Conservation (phyloP, 2,329 filamentous ascomycete species). For the Penicillium sclerotiorum region DNA sequence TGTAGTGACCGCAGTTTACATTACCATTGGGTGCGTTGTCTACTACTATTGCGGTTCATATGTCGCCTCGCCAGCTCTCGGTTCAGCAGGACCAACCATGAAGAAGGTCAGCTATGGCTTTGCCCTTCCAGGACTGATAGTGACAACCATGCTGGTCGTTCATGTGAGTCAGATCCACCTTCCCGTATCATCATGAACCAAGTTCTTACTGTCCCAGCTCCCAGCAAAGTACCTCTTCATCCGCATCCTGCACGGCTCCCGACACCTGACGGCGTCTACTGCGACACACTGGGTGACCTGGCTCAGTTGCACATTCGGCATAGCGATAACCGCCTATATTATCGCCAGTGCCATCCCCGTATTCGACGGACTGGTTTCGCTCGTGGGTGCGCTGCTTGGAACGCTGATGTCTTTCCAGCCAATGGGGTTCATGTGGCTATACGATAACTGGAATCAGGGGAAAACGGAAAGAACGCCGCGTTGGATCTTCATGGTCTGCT, state of each 20-base stretch:
- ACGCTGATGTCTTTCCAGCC: slow-evolving; percentile 25
- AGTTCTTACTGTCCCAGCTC: slow-evolving; percentile 10
- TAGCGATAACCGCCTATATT: slow-evolving; percentile 25
- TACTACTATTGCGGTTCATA: slow-evolving; percentile 52
- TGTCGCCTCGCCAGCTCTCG: slow-evolving; percentile 52
- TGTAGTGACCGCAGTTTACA: slow-evolving; percentile 36
- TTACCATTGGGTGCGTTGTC: slow-evolving; percentile 43
- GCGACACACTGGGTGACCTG: slow-evolving; percentile 25
- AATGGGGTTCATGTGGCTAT: slow-evolving; percentile 49
- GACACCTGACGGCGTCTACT: slow-evolving; percentile 22
- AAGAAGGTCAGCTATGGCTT: slow-evolving; percentile 52
- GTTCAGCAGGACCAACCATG: slow-evolving; percentile 43
- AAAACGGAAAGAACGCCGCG: no score
- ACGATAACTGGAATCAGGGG: slow-evolving; percentile 41
- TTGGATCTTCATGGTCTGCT: slow-evolving; percentile 22
- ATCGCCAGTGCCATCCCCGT: slow-evolving; percentile 32
- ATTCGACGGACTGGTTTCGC: slow-evolving; percentile 25
- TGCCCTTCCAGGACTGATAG: slow-evolving; percentile 35
- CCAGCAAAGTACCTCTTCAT: slow-evolving; percentile 26
- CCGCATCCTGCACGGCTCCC: slow-evolving; percentile 22
- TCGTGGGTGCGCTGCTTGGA: slow-evolving; percentile 29
- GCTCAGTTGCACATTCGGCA: slow-evolving; percentile 24
- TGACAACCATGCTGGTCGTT: slow-evolving; percentile 18
- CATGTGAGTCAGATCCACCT: background rate
- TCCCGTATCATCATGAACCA: background rate